phyloP scores from a whole-genome alignment of 768 basidiomycete genomes.

The Hirschioporus abietinus region DNA sequence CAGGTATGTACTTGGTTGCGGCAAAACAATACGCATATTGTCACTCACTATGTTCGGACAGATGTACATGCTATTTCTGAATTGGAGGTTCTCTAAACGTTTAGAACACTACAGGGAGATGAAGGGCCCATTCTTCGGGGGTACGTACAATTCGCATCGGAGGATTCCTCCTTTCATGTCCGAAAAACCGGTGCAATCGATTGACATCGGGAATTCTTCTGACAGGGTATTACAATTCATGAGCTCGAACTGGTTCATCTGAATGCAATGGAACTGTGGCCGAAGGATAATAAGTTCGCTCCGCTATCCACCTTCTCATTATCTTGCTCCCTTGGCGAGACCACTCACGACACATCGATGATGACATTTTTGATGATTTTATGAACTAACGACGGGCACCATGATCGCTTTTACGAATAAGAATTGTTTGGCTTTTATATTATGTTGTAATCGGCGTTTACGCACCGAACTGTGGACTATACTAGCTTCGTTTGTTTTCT shows the following conservation, averaged over 20 bases:
- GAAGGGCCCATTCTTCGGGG: constrained; percentile 59
- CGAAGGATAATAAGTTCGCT: not conserved
- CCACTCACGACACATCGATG: constrained; percentile 15
- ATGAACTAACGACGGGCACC: too few relatives aligned
- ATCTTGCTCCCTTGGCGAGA: constrained; percentile 17
- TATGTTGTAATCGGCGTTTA: not conserved
- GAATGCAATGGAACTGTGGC: not conserved
- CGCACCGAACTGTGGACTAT: not conserved
- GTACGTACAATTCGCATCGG: constrained; percentile 33
- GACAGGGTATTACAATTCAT: constrained; percentile 44
- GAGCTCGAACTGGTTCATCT: constrained; percentile 11
- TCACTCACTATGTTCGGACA: constrained; percentile 21
- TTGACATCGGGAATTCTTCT: constrained; percentile 29
- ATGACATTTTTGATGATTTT: constrained; percentile 11
- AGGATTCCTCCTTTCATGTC: constrained; percentile 14
- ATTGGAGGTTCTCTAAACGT: constrained; percentile 68
- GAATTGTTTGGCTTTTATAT: not conserved
- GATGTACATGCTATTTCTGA: constrained; percentile 74
- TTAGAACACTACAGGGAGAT: constrained; percentile 61
- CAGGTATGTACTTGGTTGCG: constrained; percentile 42
- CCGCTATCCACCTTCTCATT: constrained; percentile 14
- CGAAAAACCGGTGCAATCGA: constrained; percentile 21
- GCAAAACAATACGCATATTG: constrained; percentile 5
- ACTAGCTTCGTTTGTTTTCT: not conserved
- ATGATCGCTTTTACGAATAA: not conserved